Base-by-base conservation (phyloP, 2,329 filamentous ascomycete genomes). In the Aspergillus pseudoterreus region DNA sequence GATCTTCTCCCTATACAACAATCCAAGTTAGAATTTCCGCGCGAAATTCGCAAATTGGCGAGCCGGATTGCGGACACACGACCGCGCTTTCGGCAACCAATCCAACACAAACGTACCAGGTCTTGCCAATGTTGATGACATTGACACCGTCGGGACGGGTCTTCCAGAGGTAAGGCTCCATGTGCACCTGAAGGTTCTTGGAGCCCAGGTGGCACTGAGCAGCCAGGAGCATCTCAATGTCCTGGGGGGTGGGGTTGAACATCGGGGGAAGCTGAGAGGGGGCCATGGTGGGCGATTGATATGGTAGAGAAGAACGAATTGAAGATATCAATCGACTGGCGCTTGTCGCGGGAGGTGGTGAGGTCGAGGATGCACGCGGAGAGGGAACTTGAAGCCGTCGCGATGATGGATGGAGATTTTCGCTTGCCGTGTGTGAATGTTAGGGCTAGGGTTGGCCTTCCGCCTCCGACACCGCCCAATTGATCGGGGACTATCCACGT, bases 151-250 rank as follows among this genome's bases (percentile, higher is more conserved):
- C 95, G 64, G 90, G 87, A 75, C 94, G 90, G 77, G 91, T 96
- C 88, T 99, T 99, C 92, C 92, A 99, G 73, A 99, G 87, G 84
- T 99, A 99, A 67, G 91, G 89, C 81, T 95, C 90, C 91, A 96
- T 97, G 84, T 97, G 92, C 75, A 95, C 90, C 85, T 97, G 94
- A 71, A 99, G 78, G 86, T 99, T 99, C 90, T 97, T 97, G 80
- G 87, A 90, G 71, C 94, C 94, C 70, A 97, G 85, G 81, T 99
- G 95, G 80, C 82, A 85, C 82, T 97, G 92, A 72, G 95, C 92
- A 73, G 92, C 88, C 70, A 99, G 88, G 74, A 99, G 90, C 89
- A 92, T 94, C 89, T 99, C 94, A 81, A 99, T 95, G 83, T 99
- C 94, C 82, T 95, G 86, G 75, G 86, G 87, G 72, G 94, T 97